Evolutionary conservation across 1,139 yeast genomes (phyloP).

Genomic region (Pichia sp.): DNA sequence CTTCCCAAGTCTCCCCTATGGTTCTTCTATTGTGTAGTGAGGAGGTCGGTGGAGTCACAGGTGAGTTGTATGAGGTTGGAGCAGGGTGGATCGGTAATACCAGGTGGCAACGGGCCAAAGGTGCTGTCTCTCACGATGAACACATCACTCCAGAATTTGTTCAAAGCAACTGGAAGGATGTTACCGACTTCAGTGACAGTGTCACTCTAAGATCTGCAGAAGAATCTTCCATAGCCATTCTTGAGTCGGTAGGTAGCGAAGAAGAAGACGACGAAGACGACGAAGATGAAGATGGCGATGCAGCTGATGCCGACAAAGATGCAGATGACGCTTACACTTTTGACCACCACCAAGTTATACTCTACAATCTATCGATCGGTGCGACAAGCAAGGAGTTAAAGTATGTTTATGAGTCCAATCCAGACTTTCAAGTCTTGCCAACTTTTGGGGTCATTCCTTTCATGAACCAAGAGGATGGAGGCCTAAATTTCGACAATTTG

Average conservation of each 20-base stretch:
- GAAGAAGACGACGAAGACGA: constrained; percentile 52
- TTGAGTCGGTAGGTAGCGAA: constrained; percentile 59
- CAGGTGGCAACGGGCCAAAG: constrained; percentile 92
- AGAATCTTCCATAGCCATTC: constrained; percentile 76
- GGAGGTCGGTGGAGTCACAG: constrained; percentile 60
- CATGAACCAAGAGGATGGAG: constrained; percentile 38
- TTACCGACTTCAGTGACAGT: constrained; percentile 61
- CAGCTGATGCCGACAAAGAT: constrained; percentile 19
- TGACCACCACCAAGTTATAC: constrained; percentile 67
- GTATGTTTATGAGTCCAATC: constrained; percentile 73
- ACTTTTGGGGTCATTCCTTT: constrained; percentile 87
- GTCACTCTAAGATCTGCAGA: constrained; percentile 63
- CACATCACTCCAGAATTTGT: constrained; percentile 39
- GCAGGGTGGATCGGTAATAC: constrained; percentile 97
- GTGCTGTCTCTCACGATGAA: constrained; percentile 61
- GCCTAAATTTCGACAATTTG: constrained; percentile 34
- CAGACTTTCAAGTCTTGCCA: constrained; percentile 85
- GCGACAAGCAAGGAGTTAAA: constrained; percentile 74
- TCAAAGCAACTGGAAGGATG: constrained; percentile 60
- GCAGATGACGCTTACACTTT: constrained; percentile 43
- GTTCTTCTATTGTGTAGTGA: constrained; percentile 75
- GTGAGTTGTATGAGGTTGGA: constrained; percentile 67
- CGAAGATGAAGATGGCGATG: constrained; percentile 34
- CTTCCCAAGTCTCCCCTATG: constrained; percentile 88
- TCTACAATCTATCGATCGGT: constrained; percentile 89